Evolutionary conservation across 495 filamentous ascomycete species (phyloP).

Genomic region (Aspergillus sclerotiicarbonarius): DNA sequence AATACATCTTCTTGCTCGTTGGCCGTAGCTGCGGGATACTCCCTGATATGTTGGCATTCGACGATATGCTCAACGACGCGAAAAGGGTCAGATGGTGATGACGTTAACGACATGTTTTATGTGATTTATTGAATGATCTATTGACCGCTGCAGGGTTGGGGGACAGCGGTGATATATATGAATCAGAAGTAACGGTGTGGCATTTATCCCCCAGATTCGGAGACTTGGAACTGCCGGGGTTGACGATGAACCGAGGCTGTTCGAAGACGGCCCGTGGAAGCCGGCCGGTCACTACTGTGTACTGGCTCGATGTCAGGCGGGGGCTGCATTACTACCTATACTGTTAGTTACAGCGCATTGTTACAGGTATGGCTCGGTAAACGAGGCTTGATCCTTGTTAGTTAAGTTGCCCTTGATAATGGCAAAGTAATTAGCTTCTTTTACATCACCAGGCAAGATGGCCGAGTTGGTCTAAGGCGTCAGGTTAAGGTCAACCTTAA

Average conservation of each 20-base stretch:
- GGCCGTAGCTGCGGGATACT: slow-evolving; percentile 64
- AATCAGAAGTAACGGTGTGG: background rate
- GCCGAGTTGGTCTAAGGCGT: slow-evolving; percentile 8
- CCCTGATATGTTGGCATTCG: slow-evolving; percentile 67
- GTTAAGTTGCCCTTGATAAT: background rate
- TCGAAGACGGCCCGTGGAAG: background rate
- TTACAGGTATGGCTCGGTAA: too few relatives aligned
- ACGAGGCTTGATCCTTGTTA: too few relatives aligned
- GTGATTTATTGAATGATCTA: background rate
- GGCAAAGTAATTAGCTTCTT: background rate
- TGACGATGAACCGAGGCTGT: background rate
- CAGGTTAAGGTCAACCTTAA: slow-evolving; percentile 6
- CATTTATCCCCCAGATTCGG: background rate
- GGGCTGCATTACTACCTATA: too few relatives aligned
- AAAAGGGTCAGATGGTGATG: slow-evolving; percentile 36
- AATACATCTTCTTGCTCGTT: slow-evolving; percentile 61
- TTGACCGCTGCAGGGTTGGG: background rate
- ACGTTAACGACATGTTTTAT: slow-evolving; percentile 20
- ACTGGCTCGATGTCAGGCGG: too few relatives aligned
- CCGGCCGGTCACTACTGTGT: too few relatives aligned
- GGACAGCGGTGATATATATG: background rate
- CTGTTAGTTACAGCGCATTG: too few relatives aligned
- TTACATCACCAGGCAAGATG: slow-evolving; percentile 4
- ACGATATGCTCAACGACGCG: slow-evolving; percentile 60
- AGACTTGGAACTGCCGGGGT: background rate